Evolutionary conservation across 768 basidiomycete species (phyloP).

Genomic region (Gyrodon lividus): DNA sequence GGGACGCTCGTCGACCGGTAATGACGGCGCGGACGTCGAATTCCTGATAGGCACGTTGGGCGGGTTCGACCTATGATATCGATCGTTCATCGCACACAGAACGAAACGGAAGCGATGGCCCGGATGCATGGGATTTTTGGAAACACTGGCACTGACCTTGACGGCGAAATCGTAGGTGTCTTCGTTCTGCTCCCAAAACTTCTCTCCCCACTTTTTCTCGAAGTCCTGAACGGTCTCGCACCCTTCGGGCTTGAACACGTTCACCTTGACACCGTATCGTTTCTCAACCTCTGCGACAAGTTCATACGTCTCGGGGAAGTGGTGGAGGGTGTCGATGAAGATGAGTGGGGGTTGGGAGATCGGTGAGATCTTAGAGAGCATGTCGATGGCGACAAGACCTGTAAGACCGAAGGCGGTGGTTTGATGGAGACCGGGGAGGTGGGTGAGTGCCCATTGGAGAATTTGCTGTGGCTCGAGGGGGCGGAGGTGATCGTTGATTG

Average conservation of each 20-base stretch:
- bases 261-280: slow-evolving; percentile 69
- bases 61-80: slow-evolving; percentile 79
- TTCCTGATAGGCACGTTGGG: slow-evolving; percentile 78
- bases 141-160: slow-evolving; percentile 65
- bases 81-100: not conserved
- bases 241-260: slow-evolving; percentile 76
- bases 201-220: slow-evolving; percentile 73
- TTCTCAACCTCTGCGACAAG: slow-evolving; percentile 80
- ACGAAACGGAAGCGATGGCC: not conserved
- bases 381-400: slow-evolving; percentile 90
- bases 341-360: slow-evolving; percentile 73
- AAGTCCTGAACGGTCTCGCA: slow-evolving; percentile 72
- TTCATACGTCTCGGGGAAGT: slow-evolving; percentile 90
- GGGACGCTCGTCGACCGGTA: slow-evolving; percentile 91
- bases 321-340: slow-evolving; percentile 96
- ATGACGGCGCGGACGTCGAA: slow-evolving; percentile 83
- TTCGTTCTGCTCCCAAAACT: slow-evolving; percentile 88
- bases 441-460: slow-evolving; percentile 77
- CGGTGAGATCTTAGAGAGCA: slow-evolving; percentile 81
- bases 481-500: slow-evolving; percentile 74
- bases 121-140: not conserved
- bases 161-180: slow-evolving; percentile 86
- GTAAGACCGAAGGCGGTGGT: slow-evolving; percentile 98
- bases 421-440: slow-evolving; percentile 81
- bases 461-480: slow-evolving; percentile 79